Evolutionary conservation across 495 filamentous ascomycete genomes (phyloP), one percentile per base, ranked within the genome.

Genomic region (Neurospora sp.): DNA sequence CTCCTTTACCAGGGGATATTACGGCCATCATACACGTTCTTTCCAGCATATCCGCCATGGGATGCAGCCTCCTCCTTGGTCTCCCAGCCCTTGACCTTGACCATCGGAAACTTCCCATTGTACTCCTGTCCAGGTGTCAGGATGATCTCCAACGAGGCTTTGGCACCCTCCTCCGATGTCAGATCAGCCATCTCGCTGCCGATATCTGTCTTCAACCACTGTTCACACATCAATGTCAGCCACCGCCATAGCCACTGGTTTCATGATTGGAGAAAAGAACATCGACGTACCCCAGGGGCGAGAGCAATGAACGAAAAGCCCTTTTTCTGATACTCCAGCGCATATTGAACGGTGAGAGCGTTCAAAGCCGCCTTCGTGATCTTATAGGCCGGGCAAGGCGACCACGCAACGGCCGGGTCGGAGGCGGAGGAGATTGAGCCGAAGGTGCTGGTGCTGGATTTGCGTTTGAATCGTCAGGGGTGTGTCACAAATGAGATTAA

Each of bases 361-460:
- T 88, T 87, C 70, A 87, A 71, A 3, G 84, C 85, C 0, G 86
- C 84, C 76, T 89, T 89, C 41, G 83, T 79, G 73, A 88, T 82
- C 74, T 86, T 87, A 75, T 89, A 89, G 7, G 84, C 84, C 7
- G 84, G 86, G 10, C 41, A 74, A 0, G 80, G 79, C 12, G 75
- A 46, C 11, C 70, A 41, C 3, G 69, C 71, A 69, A 76, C 82
- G 7, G 44, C 69, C 6, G 39, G 31, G 5, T 81, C 78, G 70
- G 73, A 71, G 27, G 82, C 78, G 70, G 72, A 72, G 27, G 79
- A 71, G 39, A 86, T 84, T 0, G 86, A 86, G 39, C 84, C 86
- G 12, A 87, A 39, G 4, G 80, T 85, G 3, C 81, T 83, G 20
- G 85, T 85, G 20, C 46, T 54, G 20, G 11, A 54, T 54, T 27